Evolutionary conservation across 192 early-diverging fungal genomes (phyloP).

Genomic region (Backusella westeae): DNA sequence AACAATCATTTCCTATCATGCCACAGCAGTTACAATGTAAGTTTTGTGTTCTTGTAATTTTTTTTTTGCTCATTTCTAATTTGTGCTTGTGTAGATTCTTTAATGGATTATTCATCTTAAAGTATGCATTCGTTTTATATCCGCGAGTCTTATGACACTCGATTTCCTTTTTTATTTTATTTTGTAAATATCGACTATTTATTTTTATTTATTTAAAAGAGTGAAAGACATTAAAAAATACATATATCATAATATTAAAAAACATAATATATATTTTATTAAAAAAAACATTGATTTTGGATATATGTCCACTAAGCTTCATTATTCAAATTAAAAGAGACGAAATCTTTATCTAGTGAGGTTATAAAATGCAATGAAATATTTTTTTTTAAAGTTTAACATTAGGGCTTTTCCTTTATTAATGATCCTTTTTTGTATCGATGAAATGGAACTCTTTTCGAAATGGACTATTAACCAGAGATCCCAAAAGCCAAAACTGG

Average conservation of each 20-base stretch:
- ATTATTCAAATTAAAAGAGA: not conserved
- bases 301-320: not conserved
- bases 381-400: not conserved
- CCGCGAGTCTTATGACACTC: not conserved
- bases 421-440: no score
- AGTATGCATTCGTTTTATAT: not conserved
- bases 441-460: not conserved
- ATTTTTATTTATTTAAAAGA: not conserved
- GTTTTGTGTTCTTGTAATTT: not conserved
- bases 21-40: not conserved
- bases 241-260: not conserved
- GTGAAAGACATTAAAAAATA: not conserved
- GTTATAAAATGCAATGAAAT: not conserved
- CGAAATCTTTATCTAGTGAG: not conserved
- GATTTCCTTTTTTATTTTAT: not conserved
- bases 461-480: not conserved
- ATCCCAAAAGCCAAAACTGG: no score
- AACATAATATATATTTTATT: not conserved
- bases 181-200: not conserved
- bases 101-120: conserved; percentile 2
- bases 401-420: not conserved
- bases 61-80: not conserved
- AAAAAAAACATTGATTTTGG: not conserved
- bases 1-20: not conserved
- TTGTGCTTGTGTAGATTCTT: not conserved